A percentile compares a stretch with the other conserved stretches of the same genome.
These are phyloP conservation scores for Cladosporium sp. DNA, from an alignment of 2,329 filamentous ascomycete genomes.

Conservation along the genomic window DNA sequence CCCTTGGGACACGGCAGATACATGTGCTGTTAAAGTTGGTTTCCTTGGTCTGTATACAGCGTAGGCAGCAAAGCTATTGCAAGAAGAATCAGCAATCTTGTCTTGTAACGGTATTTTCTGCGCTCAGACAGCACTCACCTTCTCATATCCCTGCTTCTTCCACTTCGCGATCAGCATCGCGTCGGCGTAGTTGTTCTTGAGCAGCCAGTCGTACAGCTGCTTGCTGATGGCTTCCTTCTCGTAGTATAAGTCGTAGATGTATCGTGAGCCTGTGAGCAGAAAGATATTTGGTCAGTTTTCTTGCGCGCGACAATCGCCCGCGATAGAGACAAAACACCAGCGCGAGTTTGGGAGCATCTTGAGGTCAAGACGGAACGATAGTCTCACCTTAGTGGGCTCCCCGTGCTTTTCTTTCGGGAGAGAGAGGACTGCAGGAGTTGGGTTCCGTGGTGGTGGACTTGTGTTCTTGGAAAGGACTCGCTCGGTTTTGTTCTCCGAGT, in stretches of 20 bases:
- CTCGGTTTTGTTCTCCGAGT: neutral
- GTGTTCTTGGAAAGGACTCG: neutral
- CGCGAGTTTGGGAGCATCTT: slow-evolving; percentile 8
- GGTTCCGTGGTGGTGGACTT: neutral
- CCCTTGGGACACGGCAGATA: slow-evolving; percentile 90
- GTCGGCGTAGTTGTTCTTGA: slow-evolving; percentile 97
- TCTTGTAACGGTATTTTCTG: neutral
- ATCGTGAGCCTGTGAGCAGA: slow-evolving; percentile 61
- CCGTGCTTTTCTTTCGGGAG: neutral
- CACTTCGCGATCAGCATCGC: slow-evolving; percentile 96
- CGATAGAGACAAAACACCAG: slow-evolving; percentile 9
- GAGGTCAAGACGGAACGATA: slow-evolving; percentile 32
- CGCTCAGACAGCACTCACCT: slow-evolving; percentile 56
- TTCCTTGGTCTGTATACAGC: slow-evolving; percentile 99
- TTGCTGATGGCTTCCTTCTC: slow-evolving; percentile 94
- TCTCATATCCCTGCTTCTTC: slow-evolving; percentile 99
- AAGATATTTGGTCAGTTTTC: neutral
- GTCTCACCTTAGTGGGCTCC: slow-evolving; percentile 35
- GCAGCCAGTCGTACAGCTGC: slow-evolving; percentile 88
- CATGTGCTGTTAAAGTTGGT: slow-evolving; percentile 98
- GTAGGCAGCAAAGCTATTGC: slow-evolving; percentile 83
- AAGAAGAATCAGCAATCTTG: neutral
- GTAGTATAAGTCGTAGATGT: slow-evolving; percentile 98
- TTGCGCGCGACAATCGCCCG: slow-evolving; percentile 1
- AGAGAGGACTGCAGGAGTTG: neutral